Evolutionary conservation across 768 basidiomycete species (phyloP), one percentile per base, ranked within the genome.

Genomic region (Serendipita sp.): DNA sequence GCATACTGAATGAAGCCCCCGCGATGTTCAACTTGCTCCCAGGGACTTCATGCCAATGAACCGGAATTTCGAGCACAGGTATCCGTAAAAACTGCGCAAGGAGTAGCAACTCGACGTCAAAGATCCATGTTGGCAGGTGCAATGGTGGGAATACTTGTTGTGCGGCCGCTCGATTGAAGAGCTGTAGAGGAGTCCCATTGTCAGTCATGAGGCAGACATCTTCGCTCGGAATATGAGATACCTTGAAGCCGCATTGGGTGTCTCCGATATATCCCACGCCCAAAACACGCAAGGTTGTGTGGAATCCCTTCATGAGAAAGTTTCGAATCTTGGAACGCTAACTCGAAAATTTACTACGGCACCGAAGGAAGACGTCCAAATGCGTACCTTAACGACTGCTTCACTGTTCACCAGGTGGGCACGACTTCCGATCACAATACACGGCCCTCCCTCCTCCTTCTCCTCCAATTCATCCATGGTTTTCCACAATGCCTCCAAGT

Each of bases 211-310:
- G 30, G 50, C 34, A 51, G 62, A 20, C 16, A 28, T 26, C 14
- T 34, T 38, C 38, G 14, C 31, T 30, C 62, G 34, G 34, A 14
- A 62, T 42, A 51, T 9, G 34, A 58, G 65, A 50, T 53, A 73
- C 73, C 74, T 97, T 97, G 83, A 97, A 97, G 33, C 94, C 94
- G 70, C 94, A 96, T 71, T 96, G 94, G 17, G 94, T 97, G 75
- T 96, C 93, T 26, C 89, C 82, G 64, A 95, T 88, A 69, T 90
- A 85, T 5, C 86, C 86, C 2, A 93, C 91, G 51, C 94, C 93
- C 31, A 95, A 84, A 50, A 95, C 81, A 38, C 86, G 83, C 7
- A 96, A 79, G 70, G 93, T 84, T 20, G 89, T 84, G 71, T 97
- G 94, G 63, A 97, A 81, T 3, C 86, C 88, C 69, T 95, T 86